Base-by-base conservation (phyloP, 352 stramenopile genomes). In the Globisporangium lucens region DNA sequence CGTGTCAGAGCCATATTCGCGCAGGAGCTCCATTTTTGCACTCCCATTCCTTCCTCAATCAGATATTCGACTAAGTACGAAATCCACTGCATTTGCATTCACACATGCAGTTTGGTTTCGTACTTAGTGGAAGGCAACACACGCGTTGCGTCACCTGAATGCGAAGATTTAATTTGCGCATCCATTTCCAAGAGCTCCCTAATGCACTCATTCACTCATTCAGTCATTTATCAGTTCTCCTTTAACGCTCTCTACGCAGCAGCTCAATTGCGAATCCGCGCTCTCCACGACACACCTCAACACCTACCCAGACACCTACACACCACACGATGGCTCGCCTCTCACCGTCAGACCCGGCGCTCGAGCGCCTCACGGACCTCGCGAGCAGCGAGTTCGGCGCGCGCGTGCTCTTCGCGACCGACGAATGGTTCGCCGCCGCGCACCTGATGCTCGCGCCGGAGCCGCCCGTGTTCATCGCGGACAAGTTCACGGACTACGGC, bases 341-440 rank as follows among this genome's bases (percentile, higher is more conserved):
- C 36, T 22, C 38, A n/a, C 10, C 65, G 3, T 52, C 35, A 1
- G 57, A 70, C n/a, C 65, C 57, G 5, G 60, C 57, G 38, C 71
- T 78, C 20, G 73, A 77, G 66, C 74, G 66, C 4, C 66, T 89
- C 69, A 92, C 83, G 13, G 78, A 91, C 65, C 80, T 96, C 70
- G 82, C 85, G 27, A 90, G 75, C 56, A 74, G 71, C 62, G 62
- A 75, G 9, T 81, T 89, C 52, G 83, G 85, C 22, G 78, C 70
- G n/a, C 75, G 79, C 33, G 77, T 97, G 58, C 74, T 98, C 8
- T 98, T 98, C 74, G 92, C 94, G 0, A 98, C 90, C 7, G 94
- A 98, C 79, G 92, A 95, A 60, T 97, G 90, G 90, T 99, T 99
- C 71, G 95, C 93, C 1, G 71, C 81, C 5, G 90, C 93, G 5